phyloP scores from a whole-genome alignment of 2,329 filamentous ascomycete genomes.

The Epichloe uncinata region DNA sequence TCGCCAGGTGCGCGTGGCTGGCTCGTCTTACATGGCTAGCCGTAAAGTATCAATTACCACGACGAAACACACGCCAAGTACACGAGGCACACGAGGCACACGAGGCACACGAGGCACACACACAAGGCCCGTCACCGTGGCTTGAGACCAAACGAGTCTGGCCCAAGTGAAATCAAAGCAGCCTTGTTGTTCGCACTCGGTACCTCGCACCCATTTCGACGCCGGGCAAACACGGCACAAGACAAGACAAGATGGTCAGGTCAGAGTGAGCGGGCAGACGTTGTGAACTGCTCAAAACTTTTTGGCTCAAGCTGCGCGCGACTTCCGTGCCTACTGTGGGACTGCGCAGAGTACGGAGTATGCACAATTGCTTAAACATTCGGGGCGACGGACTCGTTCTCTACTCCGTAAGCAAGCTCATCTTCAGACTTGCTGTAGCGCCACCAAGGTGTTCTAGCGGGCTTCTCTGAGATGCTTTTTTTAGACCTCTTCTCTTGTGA shows the following conservation, averaged over 20 bases:
- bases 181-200: background rate
- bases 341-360: background rate
- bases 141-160: background rate
- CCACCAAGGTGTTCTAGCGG: no score
- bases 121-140: no score
- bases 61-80: background rate
- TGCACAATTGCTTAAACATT: background rate
- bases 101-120: no score
- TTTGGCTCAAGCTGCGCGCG: background rate
- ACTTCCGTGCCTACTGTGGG: background rate
- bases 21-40: background rate
- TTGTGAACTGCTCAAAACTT: background rate
- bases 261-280: no score
- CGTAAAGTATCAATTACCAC: background rate
- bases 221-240: no score
- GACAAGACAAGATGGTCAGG: no score
- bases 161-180: background rate
- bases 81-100: no score
- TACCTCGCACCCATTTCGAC: background rate
- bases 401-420: no score
- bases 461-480: no score
- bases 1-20: background rate
- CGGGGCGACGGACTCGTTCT: no score
- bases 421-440: no score
- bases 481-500: no score